Evolutionary conservation across 305 asterid genomes (phyloP).

Genomic region (Fraxinus greggii): DNA sequence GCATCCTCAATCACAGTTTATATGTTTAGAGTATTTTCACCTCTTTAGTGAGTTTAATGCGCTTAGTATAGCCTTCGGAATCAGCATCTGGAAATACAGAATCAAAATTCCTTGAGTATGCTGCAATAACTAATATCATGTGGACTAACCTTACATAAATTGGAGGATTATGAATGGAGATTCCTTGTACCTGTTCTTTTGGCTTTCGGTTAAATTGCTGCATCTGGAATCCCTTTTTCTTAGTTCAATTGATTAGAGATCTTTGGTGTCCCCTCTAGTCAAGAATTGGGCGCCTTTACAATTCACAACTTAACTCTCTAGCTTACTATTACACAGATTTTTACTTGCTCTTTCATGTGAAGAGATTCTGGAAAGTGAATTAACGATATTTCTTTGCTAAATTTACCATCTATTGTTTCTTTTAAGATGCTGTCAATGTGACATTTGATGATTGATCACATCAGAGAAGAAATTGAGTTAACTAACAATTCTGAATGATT

Average conservation of each 20-base stretch:
- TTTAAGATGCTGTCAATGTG: neutral
- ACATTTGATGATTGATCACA: neutral
- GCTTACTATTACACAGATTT: neutral
- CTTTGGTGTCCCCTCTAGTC: neutral
- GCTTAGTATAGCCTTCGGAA: neutral
- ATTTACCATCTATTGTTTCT: neutral
- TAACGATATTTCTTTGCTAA: neutral
- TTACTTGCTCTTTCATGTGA: neutral
- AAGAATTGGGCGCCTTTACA: neutral
- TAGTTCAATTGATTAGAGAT: neutral
- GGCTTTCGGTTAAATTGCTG: neutral
- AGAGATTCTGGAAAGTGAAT: neutral
- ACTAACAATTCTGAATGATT: conserved; percentile 12
- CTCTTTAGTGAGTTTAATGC: neutral
- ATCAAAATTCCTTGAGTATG: neutral
- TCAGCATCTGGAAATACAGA: neutral
- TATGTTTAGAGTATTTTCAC: neutral
- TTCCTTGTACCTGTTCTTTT: neutral
- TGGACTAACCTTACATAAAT: neutral
- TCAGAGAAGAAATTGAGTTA: neutral
- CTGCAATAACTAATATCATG: neutral
- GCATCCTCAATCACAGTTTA: neutral
- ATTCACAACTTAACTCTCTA: neutral
- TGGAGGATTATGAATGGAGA: neutral
- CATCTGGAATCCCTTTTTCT: neutral